Evolutionary conservation across 2,329 filamentous ascomycete genomes (phyloP), one percentile per base, ranked within the genome.

Genomic region (Fusarium siculi): DNA sequence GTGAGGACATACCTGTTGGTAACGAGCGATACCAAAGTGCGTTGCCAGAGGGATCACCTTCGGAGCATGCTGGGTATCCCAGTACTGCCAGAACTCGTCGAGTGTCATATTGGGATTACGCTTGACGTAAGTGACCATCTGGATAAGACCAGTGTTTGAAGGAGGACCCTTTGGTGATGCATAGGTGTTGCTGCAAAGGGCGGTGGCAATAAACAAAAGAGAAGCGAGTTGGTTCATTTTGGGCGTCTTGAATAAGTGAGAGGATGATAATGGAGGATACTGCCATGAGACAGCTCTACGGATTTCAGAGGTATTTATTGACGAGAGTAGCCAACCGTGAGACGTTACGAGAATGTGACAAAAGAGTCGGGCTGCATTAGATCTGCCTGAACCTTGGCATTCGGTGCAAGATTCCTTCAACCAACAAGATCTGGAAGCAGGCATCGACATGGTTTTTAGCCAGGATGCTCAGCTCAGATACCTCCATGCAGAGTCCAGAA

Each of bases 91-190:
- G 30, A 80, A 80, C 14, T 78, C 71, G 12, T 74, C 70, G 15
- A 73, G 74, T 0, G 76, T 78, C 39, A 71, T 72, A n/a, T 74
- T 68, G 2, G 74, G 69, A 25, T 70, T 72, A 12, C 79, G 74
- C 43, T 80, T 80, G 36, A 80, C 75, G 57, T 79, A 78, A 12
- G 74, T 79, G 21, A 78, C 40, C 79, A 80, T 80, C 65, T 80
- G 78, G 0, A 66, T 36, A 7, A 76, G 60, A 2, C 77, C 76
- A 1, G 77, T 79, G 28, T 70, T 76, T 85, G 87, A 53, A 36
- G 87, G 5, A 81, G 54, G 36, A 6, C 25, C 50, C n/a, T 40
- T 30, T 9, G 23, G 7, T 9, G 50, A 40, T 14, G 34, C 19
- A 10, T 28, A 12, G 0, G 15, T 10, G 30, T 54, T 40, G 10